Evolutionary conservation across 73 alveolate genomes (phyloP).

Genomic region (Tetrahymena borealis): DNA sequence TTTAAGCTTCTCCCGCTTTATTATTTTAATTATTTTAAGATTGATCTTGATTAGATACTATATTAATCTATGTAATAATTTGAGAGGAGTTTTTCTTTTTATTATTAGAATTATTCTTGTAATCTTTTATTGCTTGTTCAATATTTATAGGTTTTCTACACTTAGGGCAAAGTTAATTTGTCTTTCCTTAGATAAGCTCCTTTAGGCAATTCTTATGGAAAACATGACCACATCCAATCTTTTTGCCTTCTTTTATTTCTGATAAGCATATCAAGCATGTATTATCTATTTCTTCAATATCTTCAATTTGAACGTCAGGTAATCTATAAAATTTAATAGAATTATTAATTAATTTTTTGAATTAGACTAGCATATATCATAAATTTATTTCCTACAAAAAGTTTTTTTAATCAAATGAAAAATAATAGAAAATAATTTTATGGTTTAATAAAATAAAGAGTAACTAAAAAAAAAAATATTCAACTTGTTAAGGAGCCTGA

Average conservation of each 20-base stretch:
- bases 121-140: background rate
- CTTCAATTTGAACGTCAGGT: background rate
- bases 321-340: background rate
- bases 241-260: background rate
- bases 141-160: background rate
- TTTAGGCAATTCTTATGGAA: background rate
- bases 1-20: too few species aligned
- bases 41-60: background rate
- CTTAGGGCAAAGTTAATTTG: background rate
- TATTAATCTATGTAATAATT: background rate
- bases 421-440: too few species aligned
- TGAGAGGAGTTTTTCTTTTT: background rate
- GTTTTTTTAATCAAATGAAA: too few species aligned
- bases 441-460: too few species aligned
- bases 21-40: background rate
- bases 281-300: background rate
- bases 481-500: background rate
- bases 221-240: background rate
- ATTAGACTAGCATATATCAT: background rate
- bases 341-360: background rate
- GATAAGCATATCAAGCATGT: background rate
- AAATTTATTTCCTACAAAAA: too few species aligned
- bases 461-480: too few species aligned
- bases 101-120: background rate
- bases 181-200: background rate